Evolutionary conservation across 1,139 yeast species (phyloP).

Genomic region (Taiozyma sp.): DNA sequence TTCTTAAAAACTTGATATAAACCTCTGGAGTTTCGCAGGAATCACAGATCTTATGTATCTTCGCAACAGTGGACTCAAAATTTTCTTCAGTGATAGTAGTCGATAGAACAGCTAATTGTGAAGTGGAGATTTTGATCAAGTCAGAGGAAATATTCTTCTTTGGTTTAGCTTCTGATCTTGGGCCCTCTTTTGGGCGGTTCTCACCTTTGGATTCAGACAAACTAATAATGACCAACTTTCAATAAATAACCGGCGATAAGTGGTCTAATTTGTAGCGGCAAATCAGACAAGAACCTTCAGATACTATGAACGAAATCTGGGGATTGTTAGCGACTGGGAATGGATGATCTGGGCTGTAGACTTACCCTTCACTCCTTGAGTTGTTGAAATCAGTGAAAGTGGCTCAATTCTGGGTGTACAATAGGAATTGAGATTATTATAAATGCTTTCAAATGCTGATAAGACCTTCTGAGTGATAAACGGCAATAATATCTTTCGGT

Average conservation of each 20-base stretch:
- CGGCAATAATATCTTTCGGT: background rate
- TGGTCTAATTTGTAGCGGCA: background rate
- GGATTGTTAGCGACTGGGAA: background rate
- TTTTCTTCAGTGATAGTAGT: constrained; percentile 39
- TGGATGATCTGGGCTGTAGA: background rate
- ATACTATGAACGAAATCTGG: background rate
- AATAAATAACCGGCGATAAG: background rate
- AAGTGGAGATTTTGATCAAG: constrained; percentile 35
- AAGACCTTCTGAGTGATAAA: background rate
- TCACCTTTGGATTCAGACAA: constrained; percentile 4
- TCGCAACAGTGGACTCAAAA: constrained; percentile 37
- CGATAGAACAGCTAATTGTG: constrained; percentile 50
- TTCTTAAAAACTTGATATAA: constrained; percentile 30
- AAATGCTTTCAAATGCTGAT: background rate
- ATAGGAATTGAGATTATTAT: background rate
- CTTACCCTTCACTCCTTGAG: background rate
- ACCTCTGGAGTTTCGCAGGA: constrained; percentile 29
- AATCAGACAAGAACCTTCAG: background rate
- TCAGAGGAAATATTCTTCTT: constrained; percentile 6
- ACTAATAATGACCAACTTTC: constrained; percentile 5
- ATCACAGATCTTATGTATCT: constrained; percentile 44
- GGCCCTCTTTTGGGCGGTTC: constrained; percentile 21
- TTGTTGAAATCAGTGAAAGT: background rate
- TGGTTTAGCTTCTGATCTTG: constrained; percentile 6
- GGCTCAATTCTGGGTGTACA: background rate